Conservation (phyloP, 2,329 filamentous ascomycete species). For the Hawksworthiomyces lignivorus region DNA sequence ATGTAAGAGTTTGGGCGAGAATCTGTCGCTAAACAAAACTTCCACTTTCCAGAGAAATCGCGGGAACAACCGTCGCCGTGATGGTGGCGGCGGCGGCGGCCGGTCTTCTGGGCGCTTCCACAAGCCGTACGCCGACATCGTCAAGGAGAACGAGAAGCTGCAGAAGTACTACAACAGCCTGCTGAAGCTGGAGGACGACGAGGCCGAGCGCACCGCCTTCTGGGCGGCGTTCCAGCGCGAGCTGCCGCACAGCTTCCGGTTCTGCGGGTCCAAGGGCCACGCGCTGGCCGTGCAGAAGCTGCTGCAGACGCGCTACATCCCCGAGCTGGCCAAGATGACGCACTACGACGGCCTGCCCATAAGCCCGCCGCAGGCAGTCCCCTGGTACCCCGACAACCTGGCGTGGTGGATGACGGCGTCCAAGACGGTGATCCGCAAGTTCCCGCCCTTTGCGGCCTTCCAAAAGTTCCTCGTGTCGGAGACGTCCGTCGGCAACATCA, state of each 20-base stretch:
- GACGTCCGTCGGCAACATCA: constrained; percentile 95
- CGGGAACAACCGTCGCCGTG: constrained; percentile 28
- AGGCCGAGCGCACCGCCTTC: constrained; percentile 67
- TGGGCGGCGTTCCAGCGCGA: constrained; percentile 79
- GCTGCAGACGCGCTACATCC: constrained; percentile 81
- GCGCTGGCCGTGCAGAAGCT: constrained; percentile 87
- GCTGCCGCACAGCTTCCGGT: constrained; percentile 93
- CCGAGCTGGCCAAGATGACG: constrained; percentile 77
- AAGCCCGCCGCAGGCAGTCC: constrained; percentile 70
- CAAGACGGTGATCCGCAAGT: constrained; percentile 90
- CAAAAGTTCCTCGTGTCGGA: constrained; percentile 97
- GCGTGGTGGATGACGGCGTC: constrained; percentile 98
- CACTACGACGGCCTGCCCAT: constrained; percentile 75
- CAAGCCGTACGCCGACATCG: constrained; percentile 49
- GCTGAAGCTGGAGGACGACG: constrained; percentile 58
- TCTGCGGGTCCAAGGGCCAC: constrained; percentile 92
- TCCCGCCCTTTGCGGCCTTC: constrained; percentile 88
- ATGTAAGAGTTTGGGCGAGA: too few relatives aligned
- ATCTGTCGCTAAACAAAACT: neutral
- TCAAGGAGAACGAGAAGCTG: constrained; percentile 75
- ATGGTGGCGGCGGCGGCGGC: constrained; percentile 18
- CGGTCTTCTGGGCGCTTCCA: constrained; percentile 32
- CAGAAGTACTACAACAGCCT: constrained; percentile 80
- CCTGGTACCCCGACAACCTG: constrained; percentile 91
- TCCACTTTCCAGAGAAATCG: constrained; percentile 17